These are phyloP conservation scores for Tetrahymena thermophila DNA, from an alignment of 73 alveolate species.

Conservation along the genomic window DNA sequence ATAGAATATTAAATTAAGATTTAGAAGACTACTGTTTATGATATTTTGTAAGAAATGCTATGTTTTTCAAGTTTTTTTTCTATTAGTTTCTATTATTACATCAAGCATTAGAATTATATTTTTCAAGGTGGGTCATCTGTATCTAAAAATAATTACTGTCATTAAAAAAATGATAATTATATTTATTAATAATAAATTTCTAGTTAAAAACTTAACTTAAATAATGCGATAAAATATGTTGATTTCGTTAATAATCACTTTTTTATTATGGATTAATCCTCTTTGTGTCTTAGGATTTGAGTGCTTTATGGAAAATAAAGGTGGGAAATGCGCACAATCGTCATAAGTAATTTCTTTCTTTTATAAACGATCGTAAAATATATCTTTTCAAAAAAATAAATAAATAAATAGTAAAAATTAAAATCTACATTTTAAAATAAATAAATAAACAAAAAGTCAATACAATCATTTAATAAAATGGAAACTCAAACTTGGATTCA, in stretches of 20 bases:
- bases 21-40: background rate
- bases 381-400: background rate
- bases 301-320: background rate
- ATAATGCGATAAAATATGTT: background rate
- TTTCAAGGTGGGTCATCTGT: background rate
- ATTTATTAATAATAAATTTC: background rate
- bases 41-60: background rate
- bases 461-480: background rate
- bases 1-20: background rate
- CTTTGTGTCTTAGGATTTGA: background rate
- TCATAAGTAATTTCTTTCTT: background rate
- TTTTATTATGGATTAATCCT: background rate
- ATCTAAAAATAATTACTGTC: background rate
- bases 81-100: background rate
- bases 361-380: background rate
- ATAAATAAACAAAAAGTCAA: background rate
- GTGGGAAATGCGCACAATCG: background rate
- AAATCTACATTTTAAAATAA: background rate
- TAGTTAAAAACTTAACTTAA: background rate
- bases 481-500: conserved; percentile 9
- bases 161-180: background rate
- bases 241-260: background rate
- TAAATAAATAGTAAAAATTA: background rate
- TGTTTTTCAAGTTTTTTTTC: no score
- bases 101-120: no score